Base-by-base conservation (phyloP, 2,329 filamentous ascomycete species). In the Phyllosticta ampelicida region DNA sequence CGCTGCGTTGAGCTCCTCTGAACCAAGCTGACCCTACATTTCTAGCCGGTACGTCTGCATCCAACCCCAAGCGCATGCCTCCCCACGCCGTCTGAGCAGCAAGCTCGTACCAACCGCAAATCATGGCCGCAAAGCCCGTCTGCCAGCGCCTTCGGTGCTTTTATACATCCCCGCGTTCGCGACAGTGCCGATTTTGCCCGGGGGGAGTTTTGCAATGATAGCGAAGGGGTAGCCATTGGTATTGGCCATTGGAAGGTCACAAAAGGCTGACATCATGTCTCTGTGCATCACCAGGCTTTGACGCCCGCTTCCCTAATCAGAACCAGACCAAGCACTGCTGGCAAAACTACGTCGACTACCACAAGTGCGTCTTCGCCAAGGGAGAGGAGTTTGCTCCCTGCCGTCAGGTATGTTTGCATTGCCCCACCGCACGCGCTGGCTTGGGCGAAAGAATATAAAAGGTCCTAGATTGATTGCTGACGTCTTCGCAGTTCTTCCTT, bases 331-430 rank as follows among this genome's bases (percentile, higher is more conserved):
- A 96, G 87, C 91, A 99, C 85, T 99, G 94, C 89, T 99, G 94
- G 94, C 95, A 99, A 78, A 99, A 99, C 85, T 99, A 99, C 80
- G 94, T 99, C 80, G 94, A 99, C 78, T 97, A 99, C 84, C 89
- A 99, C 86, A 99, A 99, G 85, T 99, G 94, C 82, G 90, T 96
- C 77, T 81, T 86, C 74, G 92, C 91, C 78, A 97, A 97, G 85
- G 92, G 92, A 77, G 92, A 97, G 82, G 91, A 96, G 74, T 97
- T 97, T 77, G 86, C 89, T 69, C 92, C 92, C 65, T 97, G 92
- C 87, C 87, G 86, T 72, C 91, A 96, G 87, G 91, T 96, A 86
- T 65, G 53, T 23, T 48, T 18, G 9, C 13, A 29, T 36, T 11
- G n/a, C 10, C 23, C 28, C 48, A 19, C 11, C 21, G 3, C 13